Conservation (phyloP, 305 asterid genomes). For the Solanum hybrid region DNA sequence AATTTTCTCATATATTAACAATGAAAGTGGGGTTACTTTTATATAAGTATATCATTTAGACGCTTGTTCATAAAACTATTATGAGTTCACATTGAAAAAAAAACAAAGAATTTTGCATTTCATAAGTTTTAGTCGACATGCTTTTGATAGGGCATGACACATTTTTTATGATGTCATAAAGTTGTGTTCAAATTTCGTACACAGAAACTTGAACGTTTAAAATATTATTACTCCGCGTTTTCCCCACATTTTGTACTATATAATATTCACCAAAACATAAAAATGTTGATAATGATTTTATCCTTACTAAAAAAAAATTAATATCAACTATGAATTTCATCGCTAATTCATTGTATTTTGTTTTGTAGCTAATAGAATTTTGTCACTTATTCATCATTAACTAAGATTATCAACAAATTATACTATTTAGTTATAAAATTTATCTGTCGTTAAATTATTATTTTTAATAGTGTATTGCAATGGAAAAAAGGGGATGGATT, state of each 20-base stretch:
- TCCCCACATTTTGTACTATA: neutral
- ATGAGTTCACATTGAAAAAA: neutral
- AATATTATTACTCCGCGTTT: neutral
- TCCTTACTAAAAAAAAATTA: neutral
- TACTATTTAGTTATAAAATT: too few relatives aligned
- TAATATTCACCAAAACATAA: neutral
- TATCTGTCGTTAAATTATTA: too few relatives aligned
- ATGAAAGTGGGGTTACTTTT: neutral
- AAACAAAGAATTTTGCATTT: neutral
- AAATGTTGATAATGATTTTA: neutral
- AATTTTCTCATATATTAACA: neutral
- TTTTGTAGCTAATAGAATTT: too few relatives aligned
- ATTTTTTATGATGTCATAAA: neutral
- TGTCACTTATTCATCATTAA: neutral
- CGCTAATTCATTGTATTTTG: too few relatives aligned
- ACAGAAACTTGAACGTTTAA: neutral
- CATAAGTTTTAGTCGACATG: neutral
- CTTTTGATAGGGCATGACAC: neutral
- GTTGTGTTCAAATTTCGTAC: neutral
- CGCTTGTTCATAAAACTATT: neutral
- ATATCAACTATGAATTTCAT: too few relatives aligned
- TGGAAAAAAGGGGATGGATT: too few relatives aligned
- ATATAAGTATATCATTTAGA: neutral
- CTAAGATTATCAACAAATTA: too few relatives aligned
- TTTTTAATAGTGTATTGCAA: neutral